These are phyloP conservation scores for Neopestalotiopsis sp. DNA, from an alignment of 2,329 filamentous ascomycete genomes.

Conservation along the genomic window DNA sequence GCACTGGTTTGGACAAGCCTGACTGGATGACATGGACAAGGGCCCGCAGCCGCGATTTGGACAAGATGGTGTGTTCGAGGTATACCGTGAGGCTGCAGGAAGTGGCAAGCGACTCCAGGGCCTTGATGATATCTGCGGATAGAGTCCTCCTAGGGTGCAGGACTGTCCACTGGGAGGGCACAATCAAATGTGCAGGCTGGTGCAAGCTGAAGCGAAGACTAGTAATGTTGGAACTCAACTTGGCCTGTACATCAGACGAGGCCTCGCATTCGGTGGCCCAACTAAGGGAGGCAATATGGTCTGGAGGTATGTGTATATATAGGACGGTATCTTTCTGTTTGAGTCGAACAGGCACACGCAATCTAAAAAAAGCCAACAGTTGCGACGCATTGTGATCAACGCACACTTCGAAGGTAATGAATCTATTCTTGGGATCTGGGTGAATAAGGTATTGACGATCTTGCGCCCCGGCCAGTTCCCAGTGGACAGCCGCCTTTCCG, in stretches of 20 bases:
- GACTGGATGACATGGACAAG: slow-evolving; percentile 12
- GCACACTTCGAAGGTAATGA: slow-evolving; percentile 17
- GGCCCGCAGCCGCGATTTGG: slow-evolving; percentile 14
- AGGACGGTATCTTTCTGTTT: slow-evolving; percentile 17
- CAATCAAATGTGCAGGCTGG: slow-evolving; percentile 15
- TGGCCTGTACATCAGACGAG: slow-evolving; percentile 6
- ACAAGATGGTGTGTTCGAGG: slow-evolving; percentile 16
- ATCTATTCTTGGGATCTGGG: slow-evolving; percentile 16
- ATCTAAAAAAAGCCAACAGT: slow-evolving; percentile 14
- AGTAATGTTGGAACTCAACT: slow-evolving; percentile 10
- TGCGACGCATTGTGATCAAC: slow-evolving; percentile 11
- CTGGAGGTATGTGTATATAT: slow-evolving; percentile 19
- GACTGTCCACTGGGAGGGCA: slow-evolving; percentile 11
- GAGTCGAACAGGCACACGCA: slow-evolving; percentile 16
- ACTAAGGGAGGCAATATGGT: slow-evolving; percentile 16
- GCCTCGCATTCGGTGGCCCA: slow-evolving; percentile 8
- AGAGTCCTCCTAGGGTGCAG: slow-evolving; percentile 15
- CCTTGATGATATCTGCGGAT: slow-evolving; percentile 11
- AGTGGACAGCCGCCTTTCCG: slow-evolving; percentile 13
- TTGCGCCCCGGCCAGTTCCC: slow-evolving; percentile 4
- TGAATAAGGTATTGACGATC: slow-evolving; percentile 12
- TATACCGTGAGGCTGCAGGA: slow-evolving; percentile 11
- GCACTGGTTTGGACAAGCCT: slow-evolving; percentile 4
- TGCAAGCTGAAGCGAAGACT: slow-evolving; percentile 16
- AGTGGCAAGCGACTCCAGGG: slow-evolving; percentile 15